Evolutionary conservation across 2,329 filamentous ascomycete genomes (phyloP), one percentile per base, ranked within the genome.

Genomic region (Magnaporthiopsis rhizophila): DNA sequence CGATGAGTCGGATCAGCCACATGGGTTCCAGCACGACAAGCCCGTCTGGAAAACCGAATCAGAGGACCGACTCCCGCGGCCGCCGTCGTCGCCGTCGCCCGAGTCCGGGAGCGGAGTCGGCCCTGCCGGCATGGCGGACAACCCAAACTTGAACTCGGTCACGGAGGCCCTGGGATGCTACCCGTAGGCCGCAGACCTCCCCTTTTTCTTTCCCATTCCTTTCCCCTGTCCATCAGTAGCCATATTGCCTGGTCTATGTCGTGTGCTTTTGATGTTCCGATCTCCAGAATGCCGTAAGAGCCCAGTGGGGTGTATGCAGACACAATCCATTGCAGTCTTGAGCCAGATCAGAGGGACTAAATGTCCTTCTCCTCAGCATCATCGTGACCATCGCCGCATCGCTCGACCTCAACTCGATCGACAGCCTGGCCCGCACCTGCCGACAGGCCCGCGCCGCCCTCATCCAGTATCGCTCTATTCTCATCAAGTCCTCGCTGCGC

Each of bases 321-420:
- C n/a, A 6, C 6, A 21, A 11, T 53, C 18, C 45, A 53, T n/a
- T n/a, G n/a, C n/a, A 21, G 18, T 53, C 11, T 53, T n/a, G 45
- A 11, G 18, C 9, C 45, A 36, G 34, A 36, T 30, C 28, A 53
- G 36, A 18, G 45, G 45, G 45, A 64, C 56, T 64, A 32, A 59
- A 26, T 21, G 18, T 56, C 34, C 34, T 36, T 24, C 62, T 24
- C 1, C 58, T 21, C 79, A 97, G 92, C 71, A 86, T 97, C 72
- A 86, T 90, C 69, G 85, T 87, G 68, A 85, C 89, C 70, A 84
- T 97, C 68, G 89, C 90, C 61, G 84, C 86, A 38, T 84, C 85
- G 69, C 86, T 97, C 73, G 94, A 98, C 74, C 84, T 97, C 62
- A 97, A 94, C 75, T 89, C 91, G 18, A 85, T 97, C 70, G 89